Percentiles rank a stretch among this genome's conserved stretches.
These are phyloP conservation scores for Pleurotus cornucopiae DNA, from an alignment of 768 basidiomycete genomes.

Conservation along the genomic window DNA sequence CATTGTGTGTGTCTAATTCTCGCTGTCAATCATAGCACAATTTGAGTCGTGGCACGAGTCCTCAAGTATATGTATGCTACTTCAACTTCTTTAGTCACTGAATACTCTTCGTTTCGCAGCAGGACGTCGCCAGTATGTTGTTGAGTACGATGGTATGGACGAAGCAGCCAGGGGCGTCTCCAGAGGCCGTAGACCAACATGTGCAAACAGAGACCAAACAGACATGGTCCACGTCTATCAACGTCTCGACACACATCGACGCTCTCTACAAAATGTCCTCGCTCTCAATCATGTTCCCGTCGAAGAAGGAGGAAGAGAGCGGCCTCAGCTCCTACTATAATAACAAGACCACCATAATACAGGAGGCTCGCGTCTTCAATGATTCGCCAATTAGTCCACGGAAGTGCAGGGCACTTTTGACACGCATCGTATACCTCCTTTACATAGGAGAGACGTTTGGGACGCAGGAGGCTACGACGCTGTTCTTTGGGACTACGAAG, in stretches of 20 bases:
- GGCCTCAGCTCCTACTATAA: conserved; percentile 90
- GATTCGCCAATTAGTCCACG: conserved; percentile 98
- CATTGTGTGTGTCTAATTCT: background rate
- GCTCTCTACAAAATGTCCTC: conserved; percentile 35
- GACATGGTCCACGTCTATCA: conserved; percentile 37
- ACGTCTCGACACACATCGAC: conserved; percentile 13
- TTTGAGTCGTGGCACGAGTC: background rate
- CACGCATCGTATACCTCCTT: conserved; percentile 92
- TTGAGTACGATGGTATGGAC: too few relatives aligned
- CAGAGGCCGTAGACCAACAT: conserved; percentile 23
- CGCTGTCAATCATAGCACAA: background rate
- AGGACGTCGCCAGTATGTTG: too few relatives aligned
- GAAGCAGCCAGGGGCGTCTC: background rate
- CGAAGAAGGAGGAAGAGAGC: conserved; percentile 96
- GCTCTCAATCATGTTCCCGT: conserved; percentile 66
- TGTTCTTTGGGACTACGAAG: conserved; percentile 99
- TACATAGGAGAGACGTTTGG: conserved; percentile 95
- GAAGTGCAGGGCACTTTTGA: conserved; percentile 94
- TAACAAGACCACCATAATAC: conserved; percentile 97
- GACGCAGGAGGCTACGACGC: conserved; percentile 92
- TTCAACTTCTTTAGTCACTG: too few relatives aligned
- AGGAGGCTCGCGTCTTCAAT: conserved; percentile 98
- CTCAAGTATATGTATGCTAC: too few relatives aligned
- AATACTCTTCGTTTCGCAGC: too few relatives aligned
- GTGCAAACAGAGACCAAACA: conserved; percentile 25